Evolutionary conservation across 208 protist genomes (phyloP).

Genomic region (Leishmania lainsoni): DNA sequence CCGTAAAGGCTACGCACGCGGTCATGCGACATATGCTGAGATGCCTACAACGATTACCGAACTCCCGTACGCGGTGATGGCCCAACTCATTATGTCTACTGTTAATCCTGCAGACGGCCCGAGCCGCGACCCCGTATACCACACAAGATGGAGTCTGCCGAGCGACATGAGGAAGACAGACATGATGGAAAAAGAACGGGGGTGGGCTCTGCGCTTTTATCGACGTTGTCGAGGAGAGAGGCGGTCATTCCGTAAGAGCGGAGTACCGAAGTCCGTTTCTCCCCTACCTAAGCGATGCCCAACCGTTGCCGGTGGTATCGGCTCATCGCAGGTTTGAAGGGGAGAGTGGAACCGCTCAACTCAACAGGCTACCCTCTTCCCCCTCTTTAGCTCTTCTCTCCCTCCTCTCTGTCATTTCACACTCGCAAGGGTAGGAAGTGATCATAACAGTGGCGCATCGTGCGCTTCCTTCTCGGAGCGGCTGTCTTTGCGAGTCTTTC

Average conservation of each 20-base stretch:
- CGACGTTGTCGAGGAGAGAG: neutral
- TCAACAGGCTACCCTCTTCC: neutral
- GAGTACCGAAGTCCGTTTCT: neutral
- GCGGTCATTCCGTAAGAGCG: neutral
- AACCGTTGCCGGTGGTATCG: neutral
- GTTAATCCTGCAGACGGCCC: too few species aligned
- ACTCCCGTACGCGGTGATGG: neutral
- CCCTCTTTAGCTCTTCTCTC: neutral
- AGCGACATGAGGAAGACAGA: neutral
- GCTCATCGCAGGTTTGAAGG: too few species aligned
- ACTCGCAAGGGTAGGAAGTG: neutral
- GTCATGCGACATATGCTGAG: neutral
- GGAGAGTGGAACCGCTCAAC: neutral
- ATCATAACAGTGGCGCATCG: neutral
- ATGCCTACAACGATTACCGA: neutral
- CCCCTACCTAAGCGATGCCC: neutral
- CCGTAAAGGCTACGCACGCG: neutral
- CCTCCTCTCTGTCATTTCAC: neutral
- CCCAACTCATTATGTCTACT: neutral
- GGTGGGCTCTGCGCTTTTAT: neutral
- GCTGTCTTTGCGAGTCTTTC: neutral
- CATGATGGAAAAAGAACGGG: neutral
- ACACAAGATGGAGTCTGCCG: neutral
- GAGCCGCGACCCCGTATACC: neutral
- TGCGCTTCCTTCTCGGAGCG: neutral